These are phyloP conservation scores for Lojkania enalia DNA, from an alignment of 2,329 filamentous ascomycete genomes.

Conservation along the genomic window DNA sequence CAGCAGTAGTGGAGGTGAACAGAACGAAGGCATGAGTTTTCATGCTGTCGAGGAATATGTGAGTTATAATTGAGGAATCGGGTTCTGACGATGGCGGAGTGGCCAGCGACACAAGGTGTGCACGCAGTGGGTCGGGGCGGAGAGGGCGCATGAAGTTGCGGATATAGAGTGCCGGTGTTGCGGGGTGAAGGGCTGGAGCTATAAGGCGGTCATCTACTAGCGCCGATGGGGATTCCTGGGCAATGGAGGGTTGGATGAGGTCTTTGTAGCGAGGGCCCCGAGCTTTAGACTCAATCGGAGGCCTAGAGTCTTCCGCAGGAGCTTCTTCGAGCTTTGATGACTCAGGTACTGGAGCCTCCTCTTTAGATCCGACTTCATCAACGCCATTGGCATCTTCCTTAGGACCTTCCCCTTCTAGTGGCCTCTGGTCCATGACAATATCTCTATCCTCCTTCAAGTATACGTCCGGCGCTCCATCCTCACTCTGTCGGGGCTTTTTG, in stretches of 20 bases:
- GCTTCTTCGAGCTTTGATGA: background rate
- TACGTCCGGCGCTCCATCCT: conserved; percentile 35
- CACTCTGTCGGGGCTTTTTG: conserved; percentile 49
- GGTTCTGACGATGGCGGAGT: conserved; percentile 56
- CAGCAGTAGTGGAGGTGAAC: conserved; percentile 70
- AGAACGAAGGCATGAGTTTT: conserved; percentile 84
- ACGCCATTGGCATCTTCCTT: conserved; percentile 16
- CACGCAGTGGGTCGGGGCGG: conserved; percentile 66
- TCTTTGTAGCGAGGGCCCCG: conserved; percentile 41
- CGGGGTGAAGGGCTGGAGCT: conserved; percentile 46
- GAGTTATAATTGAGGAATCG: conserved; percentile 61
- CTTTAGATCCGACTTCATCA: conserved; percentile 4
- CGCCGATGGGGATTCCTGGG: conserved; percentile 17
- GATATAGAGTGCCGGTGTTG: conserved; percentile 69
- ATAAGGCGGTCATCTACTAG: conserved; percentile 33
- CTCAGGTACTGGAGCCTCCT: background rate
- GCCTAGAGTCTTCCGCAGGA: background rate
- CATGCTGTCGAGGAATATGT: conserved; percentile 81
- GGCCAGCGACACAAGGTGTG: conserved; percentile 71
- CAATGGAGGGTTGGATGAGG: conserved; percentile 28
- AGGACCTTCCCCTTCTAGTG: conserved; percentile 14
- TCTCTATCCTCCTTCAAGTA: conserved; percentile 35
- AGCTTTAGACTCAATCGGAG: conserved; percentile 28
- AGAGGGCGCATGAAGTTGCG: conserved; percentile 88
- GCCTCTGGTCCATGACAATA: conserved; percentile 33